Conservation (phyloP, 352 stramenopile genomes). For the Phytophthora pisi region DNA sequence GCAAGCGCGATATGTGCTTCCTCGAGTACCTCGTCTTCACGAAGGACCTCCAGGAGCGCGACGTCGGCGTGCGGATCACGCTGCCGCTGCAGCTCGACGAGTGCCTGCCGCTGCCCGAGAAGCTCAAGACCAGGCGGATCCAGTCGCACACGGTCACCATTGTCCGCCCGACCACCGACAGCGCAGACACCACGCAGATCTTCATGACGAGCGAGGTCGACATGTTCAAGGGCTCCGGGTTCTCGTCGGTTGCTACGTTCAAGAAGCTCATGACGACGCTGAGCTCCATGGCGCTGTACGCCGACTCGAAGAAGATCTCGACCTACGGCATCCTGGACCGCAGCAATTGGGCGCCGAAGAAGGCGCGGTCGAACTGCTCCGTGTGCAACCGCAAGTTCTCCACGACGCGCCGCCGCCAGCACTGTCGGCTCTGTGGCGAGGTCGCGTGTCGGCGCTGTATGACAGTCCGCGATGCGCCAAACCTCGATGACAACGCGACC, state of each 20-base stretch:
- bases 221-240: conserved; percentile 36
- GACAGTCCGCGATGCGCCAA: conserved; percentile 52
- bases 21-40: conserved; percentile 81
- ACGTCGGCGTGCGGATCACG: conserved; percentile 75
- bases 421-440: conserved; percentile 82
- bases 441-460: conserved; percentile 76
- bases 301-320: conserved; percentile 72
- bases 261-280: conserved; percentile 61
- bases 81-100: conserved; percentile 66
- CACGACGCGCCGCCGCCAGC: conserved; percentile 66
- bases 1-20: conserved; percentile 73
- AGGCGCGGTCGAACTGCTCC: conserved; percentile 45
- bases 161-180: conserved; percentile 42
- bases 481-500: conserved; percentile 28
- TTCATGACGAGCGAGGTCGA: conserved; percentile 71
- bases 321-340: conserved; percentile 54
- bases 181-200: conserved; percentile 48
- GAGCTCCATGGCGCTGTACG: conserved; percentile 60
- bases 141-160: conserved; percentile 65
- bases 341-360: conserved; percentile 62
- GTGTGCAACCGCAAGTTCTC: conserved; percentile 70
- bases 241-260: conserved; percentile 30
- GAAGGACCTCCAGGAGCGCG: conserved; percentile 56
- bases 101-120: conserved; percentile 53
- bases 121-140: conserved; percentile 61